phyloP scores from a whole-genome alignment of 768 basidiomycete genomes.

The Arthromyces matolae region DNA sequence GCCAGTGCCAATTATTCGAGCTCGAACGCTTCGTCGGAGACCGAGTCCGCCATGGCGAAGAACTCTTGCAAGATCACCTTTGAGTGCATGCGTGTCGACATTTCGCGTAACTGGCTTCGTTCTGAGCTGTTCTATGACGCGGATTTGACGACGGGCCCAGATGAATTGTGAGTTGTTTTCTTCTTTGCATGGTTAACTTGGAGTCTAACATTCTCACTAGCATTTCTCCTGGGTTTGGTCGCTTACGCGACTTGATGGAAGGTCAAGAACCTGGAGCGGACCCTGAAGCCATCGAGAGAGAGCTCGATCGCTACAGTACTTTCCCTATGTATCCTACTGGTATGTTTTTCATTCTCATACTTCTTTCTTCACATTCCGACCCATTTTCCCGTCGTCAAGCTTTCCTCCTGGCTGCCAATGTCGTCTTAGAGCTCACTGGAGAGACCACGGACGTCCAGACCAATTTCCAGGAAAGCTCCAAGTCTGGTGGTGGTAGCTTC shows the following conservation, averaged over 20 bases:
- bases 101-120: constrained; percentile 5
- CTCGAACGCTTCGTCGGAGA: neutral
- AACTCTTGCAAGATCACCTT: constrained; percentile 8
- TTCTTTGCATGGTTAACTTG: neutral
- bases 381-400: no score
- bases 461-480: neutral
- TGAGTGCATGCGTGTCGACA: constrained; percentile 12
- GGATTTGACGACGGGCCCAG: constrained; percentile 1
- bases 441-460: constrained; percentile 7
- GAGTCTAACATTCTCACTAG: neutral
- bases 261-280: neutral
- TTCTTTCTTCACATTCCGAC: neutral
- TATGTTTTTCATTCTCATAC: neutral
- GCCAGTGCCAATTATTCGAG: neutral
- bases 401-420: constrained; percentile 4
- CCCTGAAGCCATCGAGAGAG: neutral
- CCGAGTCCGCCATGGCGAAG: constrained; percentile 5
- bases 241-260: constrained; percentile 5
- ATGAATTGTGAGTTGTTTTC: neutral
- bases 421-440: constrained; percentile 4
- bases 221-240: constrained; percentile 5
- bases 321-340: constrained; percentile 9
- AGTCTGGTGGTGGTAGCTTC: neutral
- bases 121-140: constrained; percentile 7
- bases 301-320: constrained; percentile 8